Percentiles rank a stretch among this genome's conserved stretches.
phyloP scores from a whole-genome alignment of 2,329 filamentous ascomycete species.

The Colletotrichum shisoi region DNA sequence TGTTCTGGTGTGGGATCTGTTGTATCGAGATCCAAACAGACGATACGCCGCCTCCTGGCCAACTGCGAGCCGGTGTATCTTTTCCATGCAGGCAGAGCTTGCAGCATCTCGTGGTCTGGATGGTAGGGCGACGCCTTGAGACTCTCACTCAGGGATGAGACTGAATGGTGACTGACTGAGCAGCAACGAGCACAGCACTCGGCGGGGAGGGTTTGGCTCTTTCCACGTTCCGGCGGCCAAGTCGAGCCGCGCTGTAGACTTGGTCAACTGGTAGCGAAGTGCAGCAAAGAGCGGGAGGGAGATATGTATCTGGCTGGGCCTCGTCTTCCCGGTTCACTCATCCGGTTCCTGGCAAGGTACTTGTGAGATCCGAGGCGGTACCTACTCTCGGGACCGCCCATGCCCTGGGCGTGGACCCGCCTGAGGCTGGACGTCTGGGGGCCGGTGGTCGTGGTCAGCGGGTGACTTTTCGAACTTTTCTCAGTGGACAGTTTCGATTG shows the following conservation, averaged over 20 bases:
- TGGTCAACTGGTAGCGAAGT: not conserved
- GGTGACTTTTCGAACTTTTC: slow-evolving; percentile 40
- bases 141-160: not conserved
- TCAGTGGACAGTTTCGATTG: slow-evolving; percentile 39
- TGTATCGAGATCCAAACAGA: slow-evolving; percentile 38
- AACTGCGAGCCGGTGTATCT: slow-evolving; percentile 28
- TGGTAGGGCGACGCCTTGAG: slow-evolving; percentile 26
- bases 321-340: slow-evolving; percentile 31
- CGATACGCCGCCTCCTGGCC: slow-evolving; percentile 30
- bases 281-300: not conserved
- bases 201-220: not conserved
- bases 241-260: slow-evolving; percentile 37
- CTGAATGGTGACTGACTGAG: slow-evolving; percentile 1
- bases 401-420: slow-evolving; percentile 25
- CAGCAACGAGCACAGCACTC: not conserved
- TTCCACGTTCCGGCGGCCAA: too few relatives aligned
- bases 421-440: slow-evolving; percentile 32
- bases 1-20: slow-evolving; percentile 27
- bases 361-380: slow-evolving; percentile 28
- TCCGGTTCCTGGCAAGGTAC: slow-evolving; percentile 37
- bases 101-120: slow-evolving; percentile 36
- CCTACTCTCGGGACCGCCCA: slow-evolving; percentile 19
- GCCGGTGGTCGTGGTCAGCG: slow-evolving; percentile 35
- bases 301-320: slow-evolving; percentile 14
- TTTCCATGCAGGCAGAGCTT: slow-evolving; percentile 34